Evolutionary conservation across 2,329 filamentous ascomycete species (phyloP).

Genomic region (Calonectria montana): DNA sequence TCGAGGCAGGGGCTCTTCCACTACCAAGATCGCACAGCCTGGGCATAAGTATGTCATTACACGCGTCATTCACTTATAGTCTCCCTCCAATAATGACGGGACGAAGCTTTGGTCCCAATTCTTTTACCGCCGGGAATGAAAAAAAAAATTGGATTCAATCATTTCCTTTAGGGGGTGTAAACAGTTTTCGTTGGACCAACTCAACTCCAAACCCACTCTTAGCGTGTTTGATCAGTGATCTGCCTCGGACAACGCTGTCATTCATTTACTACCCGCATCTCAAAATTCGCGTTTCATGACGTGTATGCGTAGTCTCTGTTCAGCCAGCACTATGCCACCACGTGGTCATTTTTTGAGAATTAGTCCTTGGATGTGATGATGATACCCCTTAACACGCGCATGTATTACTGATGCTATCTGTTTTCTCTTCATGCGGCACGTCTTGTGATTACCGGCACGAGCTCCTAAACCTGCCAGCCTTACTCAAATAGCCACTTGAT

Average conservation of each 20-base stretch:
- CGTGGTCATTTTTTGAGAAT: slow-evolving; percentile 27
- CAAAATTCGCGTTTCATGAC: slow-evolving; percentile 34
- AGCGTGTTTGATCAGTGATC: slow-evolving; percentile 29
- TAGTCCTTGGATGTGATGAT: background rate
- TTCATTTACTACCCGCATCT: slow-evolving; percentile 21
- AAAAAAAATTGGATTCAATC: background rate
- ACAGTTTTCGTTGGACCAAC: background rate
- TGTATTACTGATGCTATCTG: background rate
- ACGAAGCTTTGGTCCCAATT: background rate
- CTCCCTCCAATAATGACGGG: background rate
- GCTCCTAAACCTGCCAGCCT: background rate
- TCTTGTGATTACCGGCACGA: background rate
- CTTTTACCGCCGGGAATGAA: slow-evolving; percentile 8
- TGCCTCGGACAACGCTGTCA: slow-evolving; percentile 32
- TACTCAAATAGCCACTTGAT: background rate
- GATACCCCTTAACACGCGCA: background rate
- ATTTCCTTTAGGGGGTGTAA: background rate
- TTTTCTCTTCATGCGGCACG: slow-evolving; percentile 3
- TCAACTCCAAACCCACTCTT: slow-evolving; percentile 15
- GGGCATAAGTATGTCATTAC: background rate
- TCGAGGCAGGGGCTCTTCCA: background rate
- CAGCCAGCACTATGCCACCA: slow-evolving; percentile 24
- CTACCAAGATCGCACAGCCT: background rate
- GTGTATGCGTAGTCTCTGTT: slow-evolving; percentile 26
- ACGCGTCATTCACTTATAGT: slow-evolving; percentile 14